Conservation (phyloP, 805 yeast species). For the Saturnispora halmiae region DNA sequence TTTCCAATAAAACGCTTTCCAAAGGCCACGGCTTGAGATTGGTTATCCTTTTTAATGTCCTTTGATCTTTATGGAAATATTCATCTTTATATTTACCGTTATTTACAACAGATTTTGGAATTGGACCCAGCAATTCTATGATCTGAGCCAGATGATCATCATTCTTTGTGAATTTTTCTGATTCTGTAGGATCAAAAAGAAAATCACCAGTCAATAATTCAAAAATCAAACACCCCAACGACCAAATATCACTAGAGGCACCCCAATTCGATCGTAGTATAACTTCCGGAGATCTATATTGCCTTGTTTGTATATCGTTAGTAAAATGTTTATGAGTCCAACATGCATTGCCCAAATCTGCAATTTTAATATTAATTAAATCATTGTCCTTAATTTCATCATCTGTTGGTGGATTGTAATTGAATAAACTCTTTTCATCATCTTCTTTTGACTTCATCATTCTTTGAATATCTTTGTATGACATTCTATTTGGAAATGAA, state of each 20-base stretch:
- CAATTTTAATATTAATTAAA: slow-evolving; percentile 71
- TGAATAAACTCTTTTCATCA: slow-evolving; percentile 24
- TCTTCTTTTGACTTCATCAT: slow-evolving; percentile 33
- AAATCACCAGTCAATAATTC: slow-evolving; percentile 93
- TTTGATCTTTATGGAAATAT: slow-evolving; percentile 28
- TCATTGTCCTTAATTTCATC: slow-evolving; percentile 36
- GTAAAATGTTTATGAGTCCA: slow-evolving; percentile 75
- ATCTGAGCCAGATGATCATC: slow-evolving; percentile 97
- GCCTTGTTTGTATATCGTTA: slow-evolving; percentile 84
- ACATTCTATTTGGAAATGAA: slow-evolving; percentile 17
- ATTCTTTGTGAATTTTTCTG: slow-evolving; percentile 70
- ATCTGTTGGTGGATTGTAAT: slow-evolving; percentile 29
- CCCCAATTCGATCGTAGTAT: slow-evolving; percentile 84
- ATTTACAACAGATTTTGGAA: slow-evolving; percentile 49
- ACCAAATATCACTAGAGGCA: slow-evolving; percentile 91
- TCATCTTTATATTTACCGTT: slow-evolving; percentile 49
- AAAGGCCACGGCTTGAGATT: slow-evolving; percentile 87
- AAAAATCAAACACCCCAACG: slow-evolving; percentile 84
- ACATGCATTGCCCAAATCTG: slow-evolving; percentile 90
- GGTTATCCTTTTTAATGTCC: slow-evolving; percentile 60
- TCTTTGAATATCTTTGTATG: slow-evolving; percentile 27
- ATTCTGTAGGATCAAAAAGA: slow-evolving; percentile 80
- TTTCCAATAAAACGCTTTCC: slow-evolving; percentile 70
- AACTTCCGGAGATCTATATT: slow-evolving; percentile 87
- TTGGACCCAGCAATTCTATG: slow-evolving; percentile 45